Evolutionary conservation across 2,329 filamentous ascomycete species (phyloP).

Genomic region (Penicillium sp.): DNA sequence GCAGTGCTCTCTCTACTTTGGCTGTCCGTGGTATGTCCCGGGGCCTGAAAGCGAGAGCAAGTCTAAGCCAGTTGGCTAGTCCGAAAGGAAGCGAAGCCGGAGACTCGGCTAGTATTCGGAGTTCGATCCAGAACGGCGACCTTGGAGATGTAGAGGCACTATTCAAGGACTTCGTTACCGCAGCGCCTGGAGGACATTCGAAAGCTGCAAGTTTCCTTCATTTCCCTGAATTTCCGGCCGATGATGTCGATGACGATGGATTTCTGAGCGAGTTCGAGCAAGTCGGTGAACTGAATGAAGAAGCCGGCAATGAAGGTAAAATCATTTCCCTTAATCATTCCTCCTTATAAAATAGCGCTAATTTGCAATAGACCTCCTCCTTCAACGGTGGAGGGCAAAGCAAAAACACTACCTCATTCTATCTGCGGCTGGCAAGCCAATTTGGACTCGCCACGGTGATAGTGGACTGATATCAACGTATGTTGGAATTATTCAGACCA

Average conservation of each 20-base stretch:
- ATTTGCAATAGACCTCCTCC: conserved; percentile 40
- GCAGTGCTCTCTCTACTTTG: conserved; percentile 60
- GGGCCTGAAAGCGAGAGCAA: conserved; percentile 32
- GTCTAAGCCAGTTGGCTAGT: conserved; percentile 42
- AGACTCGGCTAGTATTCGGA: conserved; percentile 49
- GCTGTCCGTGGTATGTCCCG: conserved; percentile 29
- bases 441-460: conserved; percentile 93
- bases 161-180: conserved; percentile 61
- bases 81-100: conserved; percentile 48
- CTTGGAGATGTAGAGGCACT: conserved; percentile 74
- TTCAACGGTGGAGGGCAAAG: conserved; percentile 80
- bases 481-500: conserved; percentile 91
- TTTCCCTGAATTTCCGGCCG: conserved; percentile 34
- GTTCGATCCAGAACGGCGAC: conserved; percentile 52
- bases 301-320: conserved; percentile 54
- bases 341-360: conserved; percentile 3
- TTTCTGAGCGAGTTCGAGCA: conserved; percentile 73
- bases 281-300: conserved; percentile 56
- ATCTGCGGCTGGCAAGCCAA: conserved; percentile 92
- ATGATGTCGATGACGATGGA: conserved; percentile 53
- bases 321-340: background rate
- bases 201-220: conserved; percentile 32
- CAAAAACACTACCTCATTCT: conserved; percentile 96
- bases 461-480: conserved; percentile 85
- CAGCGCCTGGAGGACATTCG: conserved; percentile 37